Conservation (phyloP, 805 yeast genomes). For the Yueomyces sinensis region DNA sequence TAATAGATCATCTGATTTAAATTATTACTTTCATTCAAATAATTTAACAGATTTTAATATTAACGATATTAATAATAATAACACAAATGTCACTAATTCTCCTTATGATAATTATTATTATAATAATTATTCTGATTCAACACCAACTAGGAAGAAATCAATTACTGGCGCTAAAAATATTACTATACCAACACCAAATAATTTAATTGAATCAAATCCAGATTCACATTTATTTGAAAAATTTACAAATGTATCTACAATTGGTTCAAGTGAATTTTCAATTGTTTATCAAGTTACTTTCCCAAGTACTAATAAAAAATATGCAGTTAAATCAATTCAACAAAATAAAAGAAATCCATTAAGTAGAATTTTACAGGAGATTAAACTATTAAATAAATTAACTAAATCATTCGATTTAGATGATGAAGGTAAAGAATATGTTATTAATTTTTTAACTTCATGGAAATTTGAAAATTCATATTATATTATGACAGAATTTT, state of each 20-base stretch:
- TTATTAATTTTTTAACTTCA: conserved; percentile 66
- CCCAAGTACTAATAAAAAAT: conserved; percentile 39
- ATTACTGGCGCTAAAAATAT: conserved; percentile 5
- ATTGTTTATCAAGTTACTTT: conserved; percentile 72
- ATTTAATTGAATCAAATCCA: conserved; percentile 9
- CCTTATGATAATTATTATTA: neutral
- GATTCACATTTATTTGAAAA: conserved; percentile 32
- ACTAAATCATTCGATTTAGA: conserved; percentile 23
- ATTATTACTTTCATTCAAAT: no score
- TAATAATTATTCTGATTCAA: conserved; percentile 3
- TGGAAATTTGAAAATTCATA: conserved; percentile 71
- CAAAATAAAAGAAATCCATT: conserved; percentile 24
- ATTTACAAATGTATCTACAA: conserved; percentile 47
- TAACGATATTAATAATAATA: no score
- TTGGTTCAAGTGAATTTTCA: conserved; percentile 86
- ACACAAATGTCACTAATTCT: neutral
- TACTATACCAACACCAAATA: conserved; percentile 1
- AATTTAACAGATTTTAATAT: no score
- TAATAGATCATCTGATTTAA: no score
- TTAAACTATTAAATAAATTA: conserved; percentile 18
- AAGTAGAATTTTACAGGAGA: conserved; percentile 19
- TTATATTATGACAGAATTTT: conserved; percentile 88
- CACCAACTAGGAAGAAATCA: conserved; percentile 14
- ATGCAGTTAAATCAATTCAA: conserved; percentile 82
- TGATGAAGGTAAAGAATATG: conserved; percentile 53